phyloP scores from a whole-genome alignment of 768 basidiomycete genomes.

The Coprinopsis sp. region DNA sequence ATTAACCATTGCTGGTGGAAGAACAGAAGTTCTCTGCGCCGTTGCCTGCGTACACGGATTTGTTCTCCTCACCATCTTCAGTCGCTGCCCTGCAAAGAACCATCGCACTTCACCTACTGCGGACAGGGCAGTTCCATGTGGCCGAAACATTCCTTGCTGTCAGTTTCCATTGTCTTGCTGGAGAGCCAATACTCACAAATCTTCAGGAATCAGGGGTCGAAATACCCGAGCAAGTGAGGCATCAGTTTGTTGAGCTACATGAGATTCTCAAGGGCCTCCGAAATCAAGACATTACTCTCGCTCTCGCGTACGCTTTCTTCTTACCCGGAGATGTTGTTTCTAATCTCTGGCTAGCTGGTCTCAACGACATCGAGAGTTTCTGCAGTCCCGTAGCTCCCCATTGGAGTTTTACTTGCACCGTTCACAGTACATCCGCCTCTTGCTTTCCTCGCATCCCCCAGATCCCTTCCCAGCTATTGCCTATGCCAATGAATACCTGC shows the following conservation, averaged over 20 bases:
- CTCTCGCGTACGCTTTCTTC: conserved; percentile 54
- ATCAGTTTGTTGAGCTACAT: conserved; percentile 67
- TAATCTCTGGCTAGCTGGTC: conserved; percentile 64
- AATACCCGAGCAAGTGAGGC: conserved; percentile 44
- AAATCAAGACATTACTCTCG: conserved; percentile 63
- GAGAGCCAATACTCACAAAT: neutral
- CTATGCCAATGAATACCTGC: conserved; percentile 68
- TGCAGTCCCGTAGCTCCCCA: conserved; percentile 66
- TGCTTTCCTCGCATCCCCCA: conserved; percentile 58
- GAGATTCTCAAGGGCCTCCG: conserved; percentile 64
- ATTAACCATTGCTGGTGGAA: too few species aligned
- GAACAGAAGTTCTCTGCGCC: conserved; percentile 55
- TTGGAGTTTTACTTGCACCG: conserved; percentile 90
- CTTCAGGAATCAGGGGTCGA: conserved; percentile 63
- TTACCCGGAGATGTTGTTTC: conserved; percentile 1
- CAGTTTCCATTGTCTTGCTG: conserved; percentile 15
- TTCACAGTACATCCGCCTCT: conserved; percentile 80
- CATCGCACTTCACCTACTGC: conserved; percentile 70
- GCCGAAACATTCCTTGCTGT: conserved; percentile 75
- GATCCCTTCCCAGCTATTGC: conserved; percentile 56
- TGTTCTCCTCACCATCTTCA: conserved; percentile 61
- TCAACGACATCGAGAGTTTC: conserved; percentile 55
- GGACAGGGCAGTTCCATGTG: conserved; percentile 76
- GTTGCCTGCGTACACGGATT: conserved; percentile 60
- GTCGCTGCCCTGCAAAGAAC: conserved; percentile 60